Evolutionary conservation across 106 monocot species (phyloP).

Genomic region (Agapanthus africanus): DNA sequence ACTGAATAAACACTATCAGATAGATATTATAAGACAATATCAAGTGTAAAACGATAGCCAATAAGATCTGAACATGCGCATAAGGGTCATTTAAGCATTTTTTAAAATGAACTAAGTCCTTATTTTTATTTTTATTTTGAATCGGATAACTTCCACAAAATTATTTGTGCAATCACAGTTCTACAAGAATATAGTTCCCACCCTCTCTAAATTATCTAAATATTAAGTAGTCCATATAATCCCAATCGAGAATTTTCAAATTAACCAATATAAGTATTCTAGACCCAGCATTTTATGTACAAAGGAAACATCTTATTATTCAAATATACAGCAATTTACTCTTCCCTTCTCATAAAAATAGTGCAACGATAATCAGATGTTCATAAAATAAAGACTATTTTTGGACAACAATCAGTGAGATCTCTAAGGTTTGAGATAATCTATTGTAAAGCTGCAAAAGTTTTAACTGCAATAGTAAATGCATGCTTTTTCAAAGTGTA

Average conservation of each 20-base stretch:
- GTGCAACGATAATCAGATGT: background rate
- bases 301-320: background rate
- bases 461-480: too few species aligned
- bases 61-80: too few species aligned
- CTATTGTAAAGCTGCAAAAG: too few species aligned
- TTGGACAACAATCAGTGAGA: background rate
- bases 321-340: background rate
- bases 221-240: too few species aligned
- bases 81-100: too few species aligned
- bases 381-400: background rate
- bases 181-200: background rate
- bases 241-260: too few species aligned
- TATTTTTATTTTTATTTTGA: background rate
- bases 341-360: background rate
- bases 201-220: background rate
- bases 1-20: background rate
- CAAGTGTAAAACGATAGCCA: background rate
- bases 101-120: background rate
- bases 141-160: background rate
- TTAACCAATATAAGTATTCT: background rate
- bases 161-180: background rate
- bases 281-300: background rate
- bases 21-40: background rate
- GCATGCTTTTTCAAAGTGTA: background rate
- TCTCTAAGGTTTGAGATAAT: background rate